phyloP scores from a whole-genome alignment of 495 filamentous ascomycete genomes.

The Tuber borchii region DNA sequence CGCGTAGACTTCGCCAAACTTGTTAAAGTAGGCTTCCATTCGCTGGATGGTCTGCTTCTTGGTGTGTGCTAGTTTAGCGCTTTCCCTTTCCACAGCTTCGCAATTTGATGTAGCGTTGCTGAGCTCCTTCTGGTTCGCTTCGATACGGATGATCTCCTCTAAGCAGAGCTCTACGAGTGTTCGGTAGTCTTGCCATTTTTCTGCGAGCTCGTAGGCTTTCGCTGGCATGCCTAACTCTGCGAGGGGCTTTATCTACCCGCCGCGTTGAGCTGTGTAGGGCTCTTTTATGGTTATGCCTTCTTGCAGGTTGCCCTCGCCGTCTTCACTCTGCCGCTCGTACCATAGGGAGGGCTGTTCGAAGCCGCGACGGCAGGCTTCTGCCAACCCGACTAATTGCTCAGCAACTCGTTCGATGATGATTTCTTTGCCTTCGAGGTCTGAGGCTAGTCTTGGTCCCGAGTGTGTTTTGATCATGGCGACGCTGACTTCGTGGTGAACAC shows the following conservation, averaged over 20 bases:
- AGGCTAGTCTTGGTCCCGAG: conserved; percentile 14
- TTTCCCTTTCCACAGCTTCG: conserved; percentile 26
- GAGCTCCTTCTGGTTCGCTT: conserved; percentile 43
- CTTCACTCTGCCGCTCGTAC: conserved; percentile 47
- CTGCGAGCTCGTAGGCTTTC: conserved; percentile 64
- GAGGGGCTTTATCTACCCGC: conserved; percentile 55
- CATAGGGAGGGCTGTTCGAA: conserved; percentile 59
- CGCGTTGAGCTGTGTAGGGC: conserved; percentile 50
- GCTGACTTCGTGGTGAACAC: conserved; percentile 29
- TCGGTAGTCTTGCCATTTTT: conserved; percentile 62
- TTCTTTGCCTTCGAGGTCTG: conserved; percentile 25
- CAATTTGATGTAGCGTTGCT: conserved; percentile 37
- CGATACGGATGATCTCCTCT: conserved; percentile 31
- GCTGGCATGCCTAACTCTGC: conserved; percentile 62
- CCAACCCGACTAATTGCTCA: conserved; percentile 33
- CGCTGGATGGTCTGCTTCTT: conserved; percentile 46
- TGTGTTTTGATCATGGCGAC: conserved; percentile 20
- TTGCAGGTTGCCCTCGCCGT: conserved; percentile 47
- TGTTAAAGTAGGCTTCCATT: conserved; percentile 59
- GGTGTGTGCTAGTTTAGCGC: conserved; percentile 39
- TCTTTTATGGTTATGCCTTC: conserved; percentile 49
- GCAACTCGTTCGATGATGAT: conserved; percentile 25
- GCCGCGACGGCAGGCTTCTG: conserved; percentile 51
- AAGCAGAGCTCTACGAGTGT: conserved; percentile 57
- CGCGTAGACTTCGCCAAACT: conserved; percentile 70